Conservation (phyloP, 2,329 filamentous ascomycete species). For the Metarhizium anisopliae region DNA sequence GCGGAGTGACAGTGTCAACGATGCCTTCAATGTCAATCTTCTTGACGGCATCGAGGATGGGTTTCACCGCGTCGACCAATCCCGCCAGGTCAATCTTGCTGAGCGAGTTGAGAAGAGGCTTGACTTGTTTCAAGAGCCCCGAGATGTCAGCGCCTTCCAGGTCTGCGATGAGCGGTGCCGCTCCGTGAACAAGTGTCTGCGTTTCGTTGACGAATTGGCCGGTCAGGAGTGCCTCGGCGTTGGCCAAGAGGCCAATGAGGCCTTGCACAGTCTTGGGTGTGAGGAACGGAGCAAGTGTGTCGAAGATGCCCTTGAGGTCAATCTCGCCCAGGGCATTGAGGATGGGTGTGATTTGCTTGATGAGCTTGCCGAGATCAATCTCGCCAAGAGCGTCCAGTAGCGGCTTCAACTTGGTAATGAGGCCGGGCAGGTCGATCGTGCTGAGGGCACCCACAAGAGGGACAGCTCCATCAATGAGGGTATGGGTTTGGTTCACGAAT, state of each 20-base stretch:
- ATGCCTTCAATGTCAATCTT: conserved; percentile 28
- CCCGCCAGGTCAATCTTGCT: conserved; percentile 24
- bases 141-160: conserved; percentile 28
- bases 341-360: conserved; percentile 19
- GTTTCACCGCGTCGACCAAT: conserved; percentile 25
- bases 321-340: conserved; percentile 20
- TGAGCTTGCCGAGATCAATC: conserved; percentile 17
- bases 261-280: conserved; percentile 24
- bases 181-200: conserved; percentile 27
- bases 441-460: conserved; percentile 27
- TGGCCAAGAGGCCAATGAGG: conserved; percentile 25
- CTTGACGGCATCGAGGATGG: conserved; percentile 26
- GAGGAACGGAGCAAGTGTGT: conserved; percentile 24
- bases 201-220: conserved; percentile 31
- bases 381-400: conserved; percentile 22
- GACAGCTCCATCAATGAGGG: conserved; percentile 24
- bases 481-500: conserved; percentile 21
- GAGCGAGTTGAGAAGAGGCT: conserved; percentile 26
- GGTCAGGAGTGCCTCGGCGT: conserved; percentile 29
- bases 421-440: conserved; percentile 22
- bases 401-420: conserved; percentile 20
- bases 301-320: conserved; percentile 24
- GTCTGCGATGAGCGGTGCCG: conserved; percentile 25
- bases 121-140: conserved; percentile 24
- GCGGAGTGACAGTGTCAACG: conserved; percentile 26